phyloP scores from a whole-genome alignment of 176 grass and related monocot species.

The Hsuehochloa calcarea region DNA sequence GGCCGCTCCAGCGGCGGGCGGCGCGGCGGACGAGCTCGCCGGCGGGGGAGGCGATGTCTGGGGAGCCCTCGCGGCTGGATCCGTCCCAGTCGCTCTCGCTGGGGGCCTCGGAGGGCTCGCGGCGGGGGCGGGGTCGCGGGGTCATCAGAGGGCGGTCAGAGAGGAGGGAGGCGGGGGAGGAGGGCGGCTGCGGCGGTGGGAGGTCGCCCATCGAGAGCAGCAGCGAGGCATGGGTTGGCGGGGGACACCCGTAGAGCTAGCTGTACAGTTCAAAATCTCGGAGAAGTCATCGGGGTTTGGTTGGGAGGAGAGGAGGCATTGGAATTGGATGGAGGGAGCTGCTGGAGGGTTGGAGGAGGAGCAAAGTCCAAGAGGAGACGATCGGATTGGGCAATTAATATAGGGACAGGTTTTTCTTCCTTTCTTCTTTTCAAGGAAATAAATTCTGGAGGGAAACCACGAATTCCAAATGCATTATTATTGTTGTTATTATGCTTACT shows the following conservation, averaged over 20 bases:
- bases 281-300: neutral
- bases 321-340: neutral
- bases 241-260: neutral
- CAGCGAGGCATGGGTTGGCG: conserved; percentile 29
- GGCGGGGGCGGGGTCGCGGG: neutral
- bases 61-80: conserved; percentile 78
- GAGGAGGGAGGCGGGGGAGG: neutral
- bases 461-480: neutral
- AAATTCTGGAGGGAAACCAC: conserved; percentile 16
- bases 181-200: neutral
- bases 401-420: too few species aligned
- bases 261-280: neutral
- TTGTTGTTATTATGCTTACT: too few species aligned
- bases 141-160: conserved; percentile 1
- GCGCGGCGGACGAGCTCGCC: conserved; percentile 1
- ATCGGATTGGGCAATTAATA: too few species aligned
- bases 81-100: conserved; percentile 72
- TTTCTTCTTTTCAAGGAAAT: neutral
- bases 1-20: neutral
- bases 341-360: neutral
- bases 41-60: conserved; percentile 35
- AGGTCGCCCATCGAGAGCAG: conserved; percentile 34
- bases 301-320: too few species aligned
- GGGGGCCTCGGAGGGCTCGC: conserved; percentile 37
- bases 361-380: too few species aligned